Evolutionary conservation across 169 alveolate genomes (phyloP).

Genomic region (Sarcocystis neurona): DNA sequence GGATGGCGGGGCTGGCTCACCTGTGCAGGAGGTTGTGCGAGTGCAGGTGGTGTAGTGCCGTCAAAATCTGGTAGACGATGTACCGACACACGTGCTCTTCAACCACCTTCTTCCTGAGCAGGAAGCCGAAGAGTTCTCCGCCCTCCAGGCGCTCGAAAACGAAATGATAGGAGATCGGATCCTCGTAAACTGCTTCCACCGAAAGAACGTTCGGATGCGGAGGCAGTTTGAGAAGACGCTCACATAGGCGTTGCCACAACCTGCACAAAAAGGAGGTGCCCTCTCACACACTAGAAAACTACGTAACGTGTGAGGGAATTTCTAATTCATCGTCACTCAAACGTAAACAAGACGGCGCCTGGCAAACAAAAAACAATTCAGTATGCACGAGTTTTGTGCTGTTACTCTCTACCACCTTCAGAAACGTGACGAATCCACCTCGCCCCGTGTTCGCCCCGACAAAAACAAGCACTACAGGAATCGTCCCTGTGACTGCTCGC

Average conservation of each 20-base stretch:
- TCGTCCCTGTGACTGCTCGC: no score
- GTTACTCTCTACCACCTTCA: no score
- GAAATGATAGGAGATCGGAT: slow-evolving; percentile 78
- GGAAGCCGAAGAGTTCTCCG: slow-evolving; percentile 87
- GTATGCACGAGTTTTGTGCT: no score
- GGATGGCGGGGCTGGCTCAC: slow-evolving; percentile 28
- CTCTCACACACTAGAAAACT: no score
- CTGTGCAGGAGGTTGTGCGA: slow-evolving; percentile 74
- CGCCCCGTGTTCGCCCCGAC: no score
- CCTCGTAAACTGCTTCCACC: slow-evolving; percentile 84
- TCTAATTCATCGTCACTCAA: no score
- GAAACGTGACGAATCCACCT: no score
- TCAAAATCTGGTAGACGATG: slow-evolving; percentile 83
- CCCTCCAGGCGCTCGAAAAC: slow-evolving; percentile 87
- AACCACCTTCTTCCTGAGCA: slow-evolving; percentile 82
- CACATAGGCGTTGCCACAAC: slow-evolving; percentile 83
- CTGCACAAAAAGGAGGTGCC: slow-evolving; percentile 1
- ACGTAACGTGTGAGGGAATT: no score
- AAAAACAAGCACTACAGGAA: no score
- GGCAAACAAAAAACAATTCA: no score
- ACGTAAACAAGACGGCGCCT: no score
- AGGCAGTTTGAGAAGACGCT: slow-evolving; percentile 78
- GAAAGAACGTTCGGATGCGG: slow-evolving; percentile 82
- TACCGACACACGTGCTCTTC: slow-evolving; percentile 88
- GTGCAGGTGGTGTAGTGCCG: slow-evolving; percentile 84